Conservation (phyloP, 208 protist genomes). For the Trypanosomatidae sp. region DNA sequence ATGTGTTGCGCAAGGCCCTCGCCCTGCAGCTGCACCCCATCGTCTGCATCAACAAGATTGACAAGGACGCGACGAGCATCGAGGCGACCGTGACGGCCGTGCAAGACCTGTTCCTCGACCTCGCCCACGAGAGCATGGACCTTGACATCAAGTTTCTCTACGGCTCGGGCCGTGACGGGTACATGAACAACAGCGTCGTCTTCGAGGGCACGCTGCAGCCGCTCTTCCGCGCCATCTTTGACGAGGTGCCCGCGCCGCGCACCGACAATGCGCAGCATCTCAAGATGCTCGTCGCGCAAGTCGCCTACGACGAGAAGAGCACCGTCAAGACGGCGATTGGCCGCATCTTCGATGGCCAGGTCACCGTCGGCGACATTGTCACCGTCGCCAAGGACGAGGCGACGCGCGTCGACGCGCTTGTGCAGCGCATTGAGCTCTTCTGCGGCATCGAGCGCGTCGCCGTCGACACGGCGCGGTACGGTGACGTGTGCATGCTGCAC, state of each 20-base stretch:
- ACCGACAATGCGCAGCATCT: constrained; percentile 34
- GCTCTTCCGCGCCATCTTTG: constrained; percentile 92
- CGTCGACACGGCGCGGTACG: constrained; percentile 47
- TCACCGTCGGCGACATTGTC: constrained; percentile 80
- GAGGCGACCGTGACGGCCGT: constrained; percentile 89
- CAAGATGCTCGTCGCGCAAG: constrained; percentile 92
- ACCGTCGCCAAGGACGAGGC: constrained; percentile 72
- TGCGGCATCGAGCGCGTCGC: constrained; percentile 66
- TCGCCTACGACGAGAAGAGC: constrained; percentile 80
- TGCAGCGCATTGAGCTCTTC: constrained; percentile 78
- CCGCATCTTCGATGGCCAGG: constrained; percentile 81
- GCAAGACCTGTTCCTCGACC: constrained; percentile 93
- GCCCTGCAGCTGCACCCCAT: constrained; percentile 88
- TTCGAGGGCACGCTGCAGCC: constrained; percentile 76
- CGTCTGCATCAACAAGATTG: constrained; percentile 97
- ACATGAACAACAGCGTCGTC: constrained; percentile 65
- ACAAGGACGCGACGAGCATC: constrained; percentile 87
- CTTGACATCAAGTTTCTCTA: constrained; percentile 94
- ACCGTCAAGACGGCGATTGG: constrained; percentile 88
- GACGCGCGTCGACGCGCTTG: constrained; percentile 68
- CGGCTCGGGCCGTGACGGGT: constrained; percentile 87
- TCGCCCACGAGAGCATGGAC: constrained; percentile 90
- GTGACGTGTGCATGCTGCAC: constrained; percentile 78
- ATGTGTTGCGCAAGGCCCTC: constrained; percentile 96
- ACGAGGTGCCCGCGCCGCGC: constrained; percentile 62